Base-by-base conservation (phyloP, 345 rosid genomes). In the Linum usitatissimum region DNA sequence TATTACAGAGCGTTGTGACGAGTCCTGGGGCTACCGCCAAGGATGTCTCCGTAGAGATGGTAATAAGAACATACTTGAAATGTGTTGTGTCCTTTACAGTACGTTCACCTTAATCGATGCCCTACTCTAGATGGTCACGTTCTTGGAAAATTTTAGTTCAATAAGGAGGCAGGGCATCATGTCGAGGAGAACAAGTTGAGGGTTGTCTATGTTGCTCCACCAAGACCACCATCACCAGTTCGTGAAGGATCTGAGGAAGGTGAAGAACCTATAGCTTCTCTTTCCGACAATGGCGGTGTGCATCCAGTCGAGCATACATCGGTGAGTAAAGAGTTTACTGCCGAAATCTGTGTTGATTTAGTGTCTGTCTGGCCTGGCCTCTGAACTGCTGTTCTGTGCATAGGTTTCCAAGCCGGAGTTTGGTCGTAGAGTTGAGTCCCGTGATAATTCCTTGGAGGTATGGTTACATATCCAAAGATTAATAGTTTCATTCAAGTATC, bases 221-320 rank as follows among this genome's bases (percentile, higher is more conserved):
- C 86, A n/a, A 73, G 71, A 59, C 86, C 86, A 18, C 90, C 88
- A n/a, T 88, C 97, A 18, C 88, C 83, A 0, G 88, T 84, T 70
- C 84, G 75, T 19, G 84, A 86, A 79, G 97, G 77, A 6, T 84
- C 94, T 0, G 96, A 88, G 78, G 96, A 91, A 67, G 96, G 90
- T 19, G 81, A 86, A 67, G 79, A 93, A 2, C 97, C 96, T 3
- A 79, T 83, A 59, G 82, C 80, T 53, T 84, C 94, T 9, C 68
- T 86, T 10, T 86, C 90, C 0, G 96, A 84, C 57, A 79, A 77
- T 60, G 84, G 89, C 45, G 71, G 55, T 63, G 59, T 68, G 60
- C 73, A 61, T 60, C 70, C 61, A 68, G 63, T 87, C 38, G 97
- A 88, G 48, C 76, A 66, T 57, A 15, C 86, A 55, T 67, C 78